Conservation (phyloP, 495 filamentous ascomycete genomes). For the Tuber calosporum region DNA sequence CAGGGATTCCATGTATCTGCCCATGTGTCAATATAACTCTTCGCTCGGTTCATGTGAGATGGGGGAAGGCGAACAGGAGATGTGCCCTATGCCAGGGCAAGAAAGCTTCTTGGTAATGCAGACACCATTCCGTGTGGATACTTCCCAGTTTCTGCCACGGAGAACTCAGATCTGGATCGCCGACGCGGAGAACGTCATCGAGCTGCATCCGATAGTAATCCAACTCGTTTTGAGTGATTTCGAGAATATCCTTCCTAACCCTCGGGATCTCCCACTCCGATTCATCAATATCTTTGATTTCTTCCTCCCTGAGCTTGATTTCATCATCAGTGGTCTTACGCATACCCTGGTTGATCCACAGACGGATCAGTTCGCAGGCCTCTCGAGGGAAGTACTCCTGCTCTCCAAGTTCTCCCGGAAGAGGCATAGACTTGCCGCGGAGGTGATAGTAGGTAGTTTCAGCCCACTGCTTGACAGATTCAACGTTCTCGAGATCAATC, state of each 20-base stretch:
- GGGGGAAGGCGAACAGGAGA: background rate
- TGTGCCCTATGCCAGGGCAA: slow-evolving; percentile 23
- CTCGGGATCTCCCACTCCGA: slow-evolving; percentile 5
- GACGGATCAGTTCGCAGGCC: slow-evolving; percentile 29
- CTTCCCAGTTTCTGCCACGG: slow-evolving; percentile 36
- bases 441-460: slow-evolving; percentile 29
- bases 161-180: slow-evolving; percentile 7
- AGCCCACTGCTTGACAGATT: slow-evolving; percentile 16
- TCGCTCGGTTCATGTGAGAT: background rate
- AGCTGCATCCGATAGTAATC: slow-evolving; percentile 24
- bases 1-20: slow-evolving; percentile 16
- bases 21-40: background rate
- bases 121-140: slow-evolving; percentile 19
- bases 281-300: slow-evolving; percentile 9
- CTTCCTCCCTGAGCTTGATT: slow-evolving; percentile 10
- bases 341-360: slow-evolving; percentile 37
- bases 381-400: slow-evolving; percentile 30
- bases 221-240: slow-evolving; percentile 18
- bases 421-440: slow-evolving; percentile 22
- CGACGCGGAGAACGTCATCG: slow-evolving; percentile 22
- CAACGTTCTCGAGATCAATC: slow-evolving; percentile 19
- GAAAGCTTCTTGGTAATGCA: slow-evolving; percentile 24
- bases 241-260: slow-evolving; percentile 27
- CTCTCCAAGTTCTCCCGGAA: slow-evolving; percentile 20
- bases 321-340: slow-evolving; percentile 8